Percentiles rank a stretch among this genome's conserved stretches.
These are phyloP conservation scores for Aureococcus anophagefferens DNA, from an alignment of 108 stramenopile species.

Conservation along the genomic window DNA sequence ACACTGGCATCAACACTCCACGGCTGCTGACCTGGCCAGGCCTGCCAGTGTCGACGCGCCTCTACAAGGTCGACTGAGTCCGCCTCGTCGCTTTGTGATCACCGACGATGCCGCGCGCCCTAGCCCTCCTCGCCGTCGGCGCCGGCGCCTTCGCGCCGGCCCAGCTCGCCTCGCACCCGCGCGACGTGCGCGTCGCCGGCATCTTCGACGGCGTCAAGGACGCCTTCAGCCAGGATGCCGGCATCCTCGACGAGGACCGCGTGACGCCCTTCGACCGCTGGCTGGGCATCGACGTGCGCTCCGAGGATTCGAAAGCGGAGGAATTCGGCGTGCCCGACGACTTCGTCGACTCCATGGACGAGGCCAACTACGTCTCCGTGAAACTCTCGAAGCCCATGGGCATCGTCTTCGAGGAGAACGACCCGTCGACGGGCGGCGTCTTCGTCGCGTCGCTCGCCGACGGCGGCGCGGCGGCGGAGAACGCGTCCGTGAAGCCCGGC, in stretches of 20 bases:
- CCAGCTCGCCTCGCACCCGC: too few relatives aligned
- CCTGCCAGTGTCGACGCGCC: too few relatives aligned
- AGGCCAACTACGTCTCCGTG: slow-evolving; percentile 57
- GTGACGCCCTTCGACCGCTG: neutral
- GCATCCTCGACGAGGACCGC: neutral
- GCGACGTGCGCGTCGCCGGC: too few relatives aligned
- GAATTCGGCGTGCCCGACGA: slow-evolving; percentile 29
- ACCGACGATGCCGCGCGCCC: too few relatives aligned
- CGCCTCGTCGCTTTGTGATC: too few relatives aligned
- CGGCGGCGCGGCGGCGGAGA: slow-evolving; percentile 51
- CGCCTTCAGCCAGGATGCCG: neutral
- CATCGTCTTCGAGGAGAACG: slow-evolving; percentile 81
- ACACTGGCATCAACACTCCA: too few relatives aligned
- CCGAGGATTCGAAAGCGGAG: neutral
- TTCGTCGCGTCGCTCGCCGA: slow-evolving; percentile 65
- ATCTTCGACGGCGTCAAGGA: slow-evolving; percentile 1
- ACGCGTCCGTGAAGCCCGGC: slow-evolving; percentile 48
- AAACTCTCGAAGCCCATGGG: slow-evolving; percentile 73
- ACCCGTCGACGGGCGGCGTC: slow-evolving; percentile 60
- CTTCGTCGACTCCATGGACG: slow-evolving; percentile 75
- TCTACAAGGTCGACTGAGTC: too few relatives aligned
- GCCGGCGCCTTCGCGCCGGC: too few relatives aligned
- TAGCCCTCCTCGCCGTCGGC: too few relatives aligned
- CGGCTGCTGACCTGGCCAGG: too few relatives aligned
- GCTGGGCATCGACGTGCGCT: neutral